Base-by-base conservation (phyloP, 352 stramenopile species). In the Thalassiosira exigua region DNA sequence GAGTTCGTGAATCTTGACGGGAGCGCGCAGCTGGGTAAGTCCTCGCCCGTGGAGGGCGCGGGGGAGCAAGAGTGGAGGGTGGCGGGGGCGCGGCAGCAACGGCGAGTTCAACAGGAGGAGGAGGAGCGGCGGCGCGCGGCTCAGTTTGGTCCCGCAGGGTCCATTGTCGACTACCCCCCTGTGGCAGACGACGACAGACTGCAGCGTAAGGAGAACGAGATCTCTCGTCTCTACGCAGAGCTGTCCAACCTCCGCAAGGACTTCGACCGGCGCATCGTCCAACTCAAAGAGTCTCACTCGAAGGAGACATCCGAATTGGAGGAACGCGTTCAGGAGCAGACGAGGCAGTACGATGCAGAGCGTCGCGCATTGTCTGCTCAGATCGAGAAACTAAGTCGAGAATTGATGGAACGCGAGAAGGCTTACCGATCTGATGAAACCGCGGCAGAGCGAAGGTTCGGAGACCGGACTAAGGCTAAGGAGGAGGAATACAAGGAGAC, bases 31-130 rank as follows among this genome's bases (percentile, higher is more conserved):
- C 19, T 17, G 19, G 51, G 41, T 27, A 53, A 29, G 56, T 44
- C 36, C 14, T 7, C 36, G 62, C 19, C n/a, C 12, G n/a, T 5
- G 14, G 32, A n/a, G 29, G 14, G 11, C 32, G n/a, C 5, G n/a
- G 60, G 51, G 54, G 57, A 78, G 22, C 56, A 72, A 36, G 75
- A 84, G 46, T 84, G 75, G 75, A 79, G 69, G 22, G 75, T 84
- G 41, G 51, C 57, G 14, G 39, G 52, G 24, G 56, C 69, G 24
- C 30, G 53, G 36, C 9, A 69, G 2, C 56, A 50, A 26, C 32
- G 56, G 51, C 32, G 42, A 21, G 21, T 62, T 41, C 46, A 67
- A 42, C 52, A 57, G 30, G 4, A 58, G 9, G 56, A 77, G 24
- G 42, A 61, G 36, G 17, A 69, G 2, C 56, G 58, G 32, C 32